A percentile compares a stretch with the other conserved stretches of the same genome.
Evolutionary conservation across 805 yeast genomes (phyloP).

Genomic region (Wickerhamomyces pijperi): DNA sequence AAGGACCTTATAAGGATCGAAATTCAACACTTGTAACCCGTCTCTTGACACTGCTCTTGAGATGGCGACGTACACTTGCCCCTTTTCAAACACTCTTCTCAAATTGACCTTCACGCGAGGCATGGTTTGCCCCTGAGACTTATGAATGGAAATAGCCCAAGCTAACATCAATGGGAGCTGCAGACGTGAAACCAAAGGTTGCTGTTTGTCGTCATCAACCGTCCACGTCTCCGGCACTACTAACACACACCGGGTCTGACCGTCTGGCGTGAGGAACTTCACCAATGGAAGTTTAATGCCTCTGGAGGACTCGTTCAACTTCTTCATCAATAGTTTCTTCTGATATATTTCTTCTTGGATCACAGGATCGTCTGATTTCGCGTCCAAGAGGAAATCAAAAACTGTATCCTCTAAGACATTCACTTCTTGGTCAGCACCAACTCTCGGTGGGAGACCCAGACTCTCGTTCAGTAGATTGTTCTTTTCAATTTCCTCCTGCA

Average conservation of each 20-base stretch:
- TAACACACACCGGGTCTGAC: slow-evolving; percentile 60
- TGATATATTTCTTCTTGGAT: slow-evolving; percentile 27
- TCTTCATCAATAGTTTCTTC: slow-evolving; percentile 34
- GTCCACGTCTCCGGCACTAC: slow-evolving; percentile 79
- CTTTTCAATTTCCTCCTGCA: slow-evolving; percentile 6
- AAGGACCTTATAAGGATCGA: slow-evolving; percentile 48
- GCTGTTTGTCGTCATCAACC: slow-evolving; percentile 62
- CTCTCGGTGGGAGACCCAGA: slow-evolving; percentile 3
- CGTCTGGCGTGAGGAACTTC: slow-evolving; percentile 60
- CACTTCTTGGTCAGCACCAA: too few species aligned
- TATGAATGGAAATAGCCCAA: slow-evolving; percentile 93
- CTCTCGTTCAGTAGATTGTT: background rate
- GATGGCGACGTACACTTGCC: slow-evolving; percentile 93
- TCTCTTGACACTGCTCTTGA: slow-evolving; percentile 80
- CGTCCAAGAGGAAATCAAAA: slow-evolving; percentile 33
- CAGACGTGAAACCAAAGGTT: slow-evolving; percentile 54
- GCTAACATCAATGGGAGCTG: slow-evolving; percentile 89
- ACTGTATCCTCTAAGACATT: slow-evolving; percentile 32
- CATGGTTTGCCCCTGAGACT: slow-evolving; percentile 89
- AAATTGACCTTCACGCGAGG: slow-evolving; percentile 71
- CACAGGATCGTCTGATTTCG: slow-evolving; percentile 17
- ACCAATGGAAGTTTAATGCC: slow-evolving; percentile 62
- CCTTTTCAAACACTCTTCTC: slow-evolving; percentile 68
- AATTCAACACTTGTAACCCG: slow-evolving; percentile 75
- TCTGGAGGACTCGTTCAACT: slow-evolving; percentile 32